Base-by-base conservation (phyloP, 352 stramenopile genomes). In the Phytophthora gonapodyides region DNA sequence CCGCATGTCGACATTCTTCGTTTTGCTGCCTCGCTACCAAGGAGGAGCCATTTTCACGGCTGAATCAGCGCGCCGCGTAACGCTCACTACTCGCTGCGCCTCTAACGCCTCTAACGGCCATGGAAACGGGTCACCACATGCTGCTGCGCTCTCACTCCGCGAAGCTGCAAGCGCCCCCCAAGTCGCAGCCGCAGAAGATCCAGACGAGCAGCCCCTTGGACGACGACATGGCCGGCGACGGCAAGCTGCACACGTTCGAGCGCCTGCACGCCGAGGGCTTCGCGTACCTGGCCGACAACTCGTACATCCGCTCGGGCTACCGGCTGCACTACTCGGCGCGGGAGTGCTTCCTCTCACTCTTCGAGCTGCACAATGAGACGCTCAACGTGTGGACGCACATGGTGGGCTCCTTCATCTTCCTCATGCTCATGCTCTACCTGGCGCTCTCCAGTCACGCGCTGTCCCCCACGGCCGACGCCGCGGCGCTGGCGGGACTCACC, bases 351-450 rank as follows among this genome's bases (percentile, higher is more conserved):
- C 40, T 79, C 30, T 93, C 82, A 50, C 73, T 96, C 61, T 93
- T 96, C 53, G 78, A 94, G 72, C 73, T 94, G 57, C 87, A 96
- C 74, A 96, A 96, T 58, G 87, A 96, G 64, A 96, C 87, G 48
- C 76, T 92, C 42, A 96, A 96, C 61, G 84, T 96, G 17, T 96
- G 87, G 87, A 94, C 83, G 54, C 87, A 96, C 64, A 89, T 93
- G 46, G 72, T 93, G 17, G 87, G 87, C 37, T 93, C 83, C 44
- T 82, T 93, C 61, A 91, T 93, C 70, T 96, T 96, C 53, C 67
- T 88, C 34, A 71, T 71, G 54, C 78, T 94, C 63, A 89, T 94
- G 69, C 43, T 79, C 15, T 92, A 93, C 64, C 69, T 93, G 31
- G 64, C 83, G 63, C 70, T 92, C 19, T 84, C 74, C 19, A 75